Conservation (phyloP, 169 alveolate species). For the Theileria annulata region DNA sequence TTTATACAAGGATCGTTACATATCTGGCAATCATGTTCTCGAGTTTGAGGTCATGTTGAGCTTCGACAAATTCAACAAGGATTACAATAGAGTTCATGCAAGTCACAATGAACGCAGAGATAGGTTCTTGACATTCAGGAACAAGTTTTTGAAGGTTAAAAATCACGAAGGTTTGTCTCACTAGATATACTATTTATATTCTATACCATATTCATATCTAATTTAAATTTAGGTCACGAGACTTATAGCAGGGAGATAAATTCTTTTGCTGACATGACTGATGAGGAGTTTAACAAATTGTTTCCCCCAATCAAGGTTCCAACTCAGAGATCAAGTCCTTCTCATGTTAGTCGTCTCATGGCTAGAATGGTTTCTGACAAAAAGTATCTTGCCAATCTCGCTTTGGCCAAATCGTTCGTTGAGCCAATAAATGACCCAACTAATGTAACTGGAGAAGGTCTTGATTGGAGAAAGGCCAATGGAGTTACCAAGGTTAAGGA, state of each 20-base stretch:
- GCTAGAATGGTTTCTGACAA: not conserved
- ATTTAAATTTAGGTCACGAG: conserved; percentile 6
- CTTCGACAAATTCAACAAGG: conserved; percentile 19
- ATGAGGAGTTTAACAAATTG: conserved; percentile 24
- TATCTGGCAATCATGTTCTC: conserved; percentile 1
- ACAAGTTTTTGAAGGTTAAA: conserved; percentile 13
- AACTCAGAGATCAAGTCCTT: not conserved
- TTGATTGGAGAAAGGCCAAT: conserved; percentile 35
- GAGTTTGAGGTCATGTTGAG: conserved; percentile 28
- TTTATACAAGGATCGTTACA: conserved; percentile 24
- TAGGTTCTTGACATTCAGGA: conserved; percentile 45
- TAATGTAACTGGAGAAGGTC: conserved; percentile 9
- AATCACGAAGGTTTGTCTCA: conserved; percentile 12
- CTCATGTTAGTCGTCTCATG: conserved; percentile 5
- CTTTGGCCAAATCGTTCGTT: conserved; percentile 8
- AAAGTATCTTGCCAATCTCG: conserved; percentile 5
- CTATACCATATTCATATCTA: not conserved
- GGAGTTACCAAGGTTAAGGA: conserved; percentile 29
- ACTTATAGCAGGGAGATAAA: conserved; percentile 45
- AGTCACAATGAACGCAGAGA: conserved; percentile 20
- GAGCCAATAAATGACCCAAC: not conserved
- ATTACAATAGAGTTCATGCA: conserved; percentile 18
- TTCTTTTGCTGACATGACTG: conserved; percentile 46
- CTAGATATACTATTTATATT: not conserved
- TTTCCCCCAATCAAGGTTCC: conserved; percentile 21